Evolutionary conservation across 1,284 basidiomycete genomes (phyloP), one percentile per base, ranked within the genome.

Genomic region (Irpex lacteus): DNA sequence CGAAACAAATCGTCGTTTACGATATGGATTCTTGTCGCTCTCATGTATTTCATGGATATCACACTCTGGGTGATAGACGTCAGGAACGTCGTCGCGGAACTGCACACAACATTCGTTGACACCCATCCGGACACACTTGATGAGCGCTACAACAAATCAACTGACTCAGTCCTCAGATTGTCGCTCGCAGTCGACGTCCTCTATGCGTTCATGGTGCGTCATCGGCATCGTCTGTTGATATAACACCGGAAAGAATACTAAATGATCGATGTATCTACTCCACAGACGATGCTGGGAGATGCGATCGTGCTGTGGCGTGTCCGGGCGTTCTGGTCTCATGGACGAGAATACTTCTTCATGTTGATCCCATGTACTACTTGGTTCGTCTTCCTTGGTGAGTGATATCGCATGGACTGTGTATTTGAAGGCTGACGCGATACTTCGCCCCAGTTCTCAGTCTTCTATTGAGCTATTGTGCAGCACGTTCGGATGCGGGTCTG

Each of bases 1-100:
- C 8, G 34, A 37, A 62, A 40, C 57, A 66, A 26, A 53, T 54
- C 61, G 4, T 62, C 65, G 13, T 2, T 59, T 32, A 54, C 15
- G 13, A 66, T 62, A 18, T 63, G 21, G 44, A 5, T 26, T 0
- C 58, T 63, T 32, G 63, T 68, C 19, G 38, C 65, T 26, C 56
- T 58, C 15, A 68, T 68, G 65, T 68, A 63, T 34, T 37, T 62
- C 18, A 54, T 68, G 11, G 63, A 63, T 8, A 47, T 64, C 5
- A 26, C 61, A 5, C 60, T 68, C 9, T 68, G 67, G 67, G 66
- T 66, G 9, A 61, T 68, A n/a, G 67, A 68, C 55, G 62, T 68
- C 11, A 63, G 62, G 19, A 63, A 66, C 34, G 32, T 63, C 40
- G 47, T 68, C 49, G 50, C 47, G 4, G 67, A 68, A 40, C 40